Evolutionary conservation across 2,329 filamentous ascomycete species (phyloP), one percentile per base, ranked within the genome.

Genomic region (Trichoderma cornu-damae): DNA sequence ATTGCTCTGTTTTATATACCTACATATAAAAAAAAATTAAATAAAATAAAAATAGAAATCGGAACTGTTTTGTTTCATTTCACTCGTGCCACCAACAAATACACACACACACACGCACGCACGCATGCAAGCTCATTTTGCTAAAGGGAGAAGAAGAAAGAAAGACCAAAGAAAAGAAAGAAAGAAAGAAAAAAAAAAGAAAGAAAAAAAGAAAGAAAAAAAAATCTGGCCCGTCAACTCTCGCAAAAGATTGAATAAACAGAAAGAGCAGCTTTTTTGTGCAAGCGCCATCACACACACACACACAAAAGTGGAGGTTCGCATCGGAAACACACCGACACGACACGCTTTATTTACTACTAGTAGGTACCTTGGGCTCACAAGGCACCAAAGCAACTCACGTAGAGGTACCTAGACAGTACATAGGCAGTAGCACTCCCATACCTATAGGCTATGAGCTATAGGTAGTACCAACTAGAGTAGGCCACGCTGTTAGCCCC

Each of bases 321-420:
- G 6, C 30, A 51, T 57, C 54, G 43, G 46, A 57, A 57, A 57
- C 48, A 58, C 32, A 58, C 48, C 56, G 42, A 58, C 42, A 26
- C 34, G 11, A 22, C 16, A 20, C 24, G 28, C 44, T 47, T n/a
- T n/a, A n/a, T n/a, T n/a, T n/a, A n/a, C n/a, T n/a, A n/a, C n/a
- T n/a, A n/a, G n/a, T n/a, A n/a, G n/a, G n/a, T n/a, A n/a, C n/a
- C n/a, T n/a, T n/a, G n/a, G n/a, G n/a, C n/a, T n/a, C n/a, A n/a
- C n/a, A n/a, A n/a, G n/a, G n/a, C n/a, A n/a, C n/a, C n/a, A n/a
- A n/a, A n/a, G n/a, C n/a, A n/a, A n/a, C n/a, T n/a, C n/a, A n/a
- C n/a, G n/a, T n/a, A n/a, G n/a, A n/a, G n/a, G n/a, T n/a, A n/a
- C n/a, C n/a, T n/a, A n/a, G n/a, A n/a, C n/a, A n/a, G n/a, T n/a